Evolutionary conservation across 2,329 filamentous ascomycete species (phyloP), one percentile per base, ranked within the genome.

Genomic region (Alternaria sp.): DNA sequence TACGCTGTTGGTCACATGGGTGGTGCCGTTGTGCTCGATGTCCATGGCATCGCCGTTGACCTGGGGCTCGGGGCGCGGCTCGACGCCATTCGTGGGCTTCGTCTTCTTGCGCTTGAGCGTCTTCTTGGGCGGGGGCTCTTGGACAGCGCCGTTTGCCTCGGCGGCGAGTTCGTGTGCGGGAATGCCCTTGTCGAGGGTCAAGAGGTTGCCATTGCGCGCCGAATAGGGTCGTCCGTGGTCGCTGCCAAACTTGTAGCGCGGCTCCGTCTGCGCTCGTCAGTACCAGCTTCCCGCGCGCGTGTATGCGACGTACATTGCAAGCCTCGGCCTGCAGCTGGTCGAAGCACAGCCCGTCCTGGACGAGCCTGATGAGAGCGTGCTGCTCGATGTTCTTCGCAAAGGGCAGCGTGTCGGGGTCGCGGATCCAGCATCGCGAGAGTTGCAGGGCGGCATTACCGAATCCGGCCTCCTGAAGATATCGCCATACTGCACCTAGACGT

Each of bases 391-490:
- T 83, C 50, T 82, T 83, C 61, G 88, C 87, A 79, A 90, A 90
- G 19, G 88, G 86, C 50, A 90, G 82, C 69, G 79, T 81, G 70
- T 89, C 86, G 57, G 87, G 87, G 74, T 90, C 85, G 73, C 85
- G 84, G 73, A 87, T 83, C 88, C 88, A 90, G 77, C 87, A 87
- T 70, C 85, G 84, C 76, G 87, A 86, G 66, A 90, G 83, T 78
- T 85, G 86, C 66, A 87, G 82, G 50, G 86, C 86, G 54, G 87
- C 87, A 71, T 86, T 86, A 58, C 86, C 85, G 79, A 86, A 86
- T 63, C 78, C 78, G 36, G 78, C 75, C 65, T 80, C 78, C 61
- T 80, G 78, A 21, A 80, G 74, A 70, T 85, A 90, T 84, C 88
- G 88, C 85, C 88, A 89, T 79, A 91, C 88, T 73, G 59, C 12